Evolutionary conservation across 139 green algal species (phyloP).

Genomic region (Coelastrella sp.): DNA sequence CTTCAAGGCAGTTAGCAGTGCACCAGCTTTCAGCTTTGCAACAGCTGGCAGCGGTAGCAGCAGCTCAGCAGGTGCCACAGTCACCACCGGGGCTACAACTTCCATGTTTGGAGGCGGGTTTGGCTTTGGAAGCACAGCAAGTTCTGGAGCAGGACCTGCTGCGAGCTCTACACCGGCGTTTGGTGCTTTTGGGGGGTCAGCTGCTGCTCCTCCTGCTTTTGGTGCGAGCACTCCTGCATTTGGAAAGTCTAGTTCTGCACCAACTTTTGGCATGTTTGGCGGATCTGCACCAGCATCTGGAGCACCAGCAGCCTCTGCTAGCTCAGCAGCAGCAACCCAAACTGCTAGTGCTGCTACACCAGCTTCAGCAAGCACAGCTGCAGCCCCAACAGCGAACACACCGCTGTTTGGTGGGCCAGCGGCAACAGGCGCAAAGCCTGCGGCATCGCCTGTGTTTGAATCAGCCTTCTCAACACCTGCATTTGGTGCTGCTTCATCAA

Average conservation of each 20-base stretch:
- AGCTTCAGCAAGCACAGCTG: too few relatives aligned
- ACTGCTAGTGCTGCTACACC: background rate
- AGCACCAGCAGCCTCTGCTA: background rate
- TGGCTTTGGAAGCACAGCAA: background rate
- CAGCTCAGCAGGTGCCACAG: background rate
- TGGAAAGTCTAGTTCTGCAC: background rate
- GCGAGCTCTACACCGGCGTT: background rate
- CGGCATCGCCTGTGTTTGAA: background rate
- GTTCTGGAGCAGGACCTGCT: background rate
- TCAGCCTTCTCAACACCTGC: background rate
- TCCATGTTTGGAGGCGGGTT: too few relatives aligned
- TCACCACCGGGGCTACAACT: too few relatives aligned
- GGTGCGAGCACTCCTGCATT: background rate
- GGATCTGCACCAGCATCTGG: background rate
- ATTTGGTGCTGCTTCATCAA: conserved; percentile 22
- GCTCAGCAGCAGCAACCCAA: background rate
- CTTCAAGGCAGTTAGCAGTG: background rate
- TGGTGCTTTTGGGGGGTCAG: too few relatives aligned
- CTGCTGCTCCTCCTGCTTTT: too few relatives aligned
- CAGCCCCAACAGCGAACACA: too few relatives aligned
- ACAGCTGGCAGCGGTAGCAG: background rate
- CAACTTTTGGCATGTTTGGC: conserved; percentile 17
- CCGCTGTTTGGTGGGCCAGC: background rate
- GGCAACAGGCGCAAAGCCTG: too few relatives aligned
- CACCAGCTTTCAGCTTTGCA: conserved; percentile 30